Evolutionary conservation across 2,329 filamentous ascomycete genomes (phyloP).

Genomic region (Sporothrix dimorphospora): DNA sequence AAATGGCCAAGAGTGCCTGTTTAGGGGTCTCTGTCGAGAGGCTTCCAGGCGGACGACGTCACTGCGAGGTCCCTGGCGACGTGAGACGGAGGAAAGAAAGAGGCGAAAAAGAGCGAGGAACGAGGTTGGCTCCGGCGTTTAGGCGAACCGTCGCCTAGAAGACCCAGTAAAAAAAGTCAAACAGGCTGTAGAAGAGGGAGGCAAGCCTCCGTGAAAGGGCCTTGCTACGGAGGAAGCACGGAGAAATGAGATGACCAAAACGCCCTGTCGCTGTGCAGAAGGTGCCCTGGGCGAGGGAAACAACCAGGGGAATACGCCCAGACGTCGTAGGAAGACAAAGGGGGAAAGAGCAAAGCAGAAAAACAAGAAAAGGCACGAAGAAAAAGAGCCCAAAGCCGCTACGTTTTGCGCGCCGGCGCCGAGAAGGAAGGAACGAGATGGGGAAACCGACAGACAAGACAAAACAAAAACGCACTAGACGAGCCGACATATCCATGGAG

Average conservation of each 20-base stretch:
- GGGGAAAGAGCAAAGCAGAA: not conserved
- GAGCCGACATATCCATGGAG: slow-evolving; percentile 25
- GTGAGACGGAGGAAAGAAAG: not conserved
- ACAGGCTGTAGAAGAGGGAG: slow-evolving; percentile 4
- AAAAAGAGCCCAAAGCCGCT: not conserved
- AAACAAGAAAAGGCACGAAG: not conserved
- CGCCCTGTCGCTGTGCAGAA: not conserved
- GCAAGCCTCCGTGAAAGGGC: not conserved
- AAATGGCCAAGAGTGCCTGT: not conserved
- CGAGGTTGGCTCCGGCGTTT: slow-evolving; percentile 3
- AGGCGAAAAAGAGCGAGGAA: slow-evolving; percentile 16
- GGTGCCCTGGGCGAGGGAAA: not conserved
- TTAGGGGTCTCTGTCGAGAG: not conserved
- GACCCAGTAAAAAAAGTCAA: slow-evolving; percentile 6
- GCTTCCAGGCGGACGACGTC: not conserved
- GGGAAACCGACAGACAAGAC: not conserved
- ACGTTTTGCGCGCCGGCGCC: slow-evolving; percentile 22
- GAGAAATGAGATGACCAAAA: not conserved
- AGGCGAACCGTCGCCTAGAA: slow-evolving; percentile 6
- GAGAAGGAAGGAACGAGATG: slow-evolving; percentile 11
- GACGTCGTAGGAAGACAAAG: not conserved
- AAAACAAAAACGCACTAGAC: slow-evolving; percentile 16
- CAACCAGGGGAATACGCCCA: not conserved
- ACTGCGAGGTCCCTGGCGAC: not conserved
- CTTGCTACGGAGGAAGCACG: slow-evolving; percentile 12